Percentiles rank a stretch among this genome's conserved stretches.
Conservation (phyloP, 192 early-diverging fungal species). For the Coemansia sp. region DNA sequence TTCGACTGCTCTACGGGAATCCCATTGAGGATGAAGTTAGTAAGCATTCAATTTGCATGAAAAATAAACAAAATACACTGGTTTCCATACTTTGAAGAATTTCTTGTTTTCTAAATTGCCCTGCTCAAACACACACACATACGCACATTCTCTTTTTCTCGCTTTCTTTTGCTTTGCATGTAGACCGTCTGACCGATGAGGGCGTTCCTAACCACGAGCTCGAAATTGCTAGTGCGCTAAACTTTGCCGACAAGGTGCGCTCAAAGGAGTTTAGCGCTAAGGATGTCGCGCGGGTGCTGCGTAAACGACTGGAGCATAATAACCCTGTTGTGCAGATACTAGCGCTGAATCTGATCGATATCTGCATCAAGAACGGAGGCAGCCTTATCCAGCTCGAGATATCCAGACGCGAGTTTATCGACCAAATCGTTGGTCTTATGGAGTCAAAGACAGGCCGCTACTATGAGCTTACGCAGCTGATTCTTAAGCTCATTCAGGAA, state of each 20-base stretch:
- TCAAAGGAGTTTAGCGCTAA: slow-evolving; percentile 79
- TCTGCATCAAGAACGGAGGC: slow-evolving; percentile 95
- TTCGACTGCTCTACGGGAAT: slow-evolving; percentile 52
- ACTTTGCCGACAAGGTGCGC: slow-evolving; percentile 93
- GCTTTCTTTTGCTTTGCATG: slow-evolving; percentile 6
- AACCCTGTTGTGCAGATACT: slow-evolving; percentile 96
- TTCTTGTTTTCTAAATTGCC: too few species aligned
- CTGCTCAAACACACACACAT: neutral
- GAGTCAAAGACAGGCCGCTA: slow-evolving; percentile 62
- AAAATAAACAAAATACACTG: neutral
- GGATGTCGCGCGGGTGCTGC: slow-evolving; percentile 73
- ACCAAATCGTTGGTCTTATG: slow-evolving; percentile 70
- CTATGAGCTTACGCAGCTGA: slow-evolving; percentile 74
- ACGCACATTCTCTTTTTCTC: neutral
- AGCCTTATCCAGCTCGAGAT: slow-evolving; percentile 82
- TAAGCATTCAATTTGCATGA: slow-evolving; percentile 23
- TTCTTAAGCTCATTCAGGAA: slow-evolving; percentile 79
- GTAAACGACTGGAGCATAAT: slow-evolving; percentile 76
- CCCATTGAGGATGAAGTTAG: slow-evolving; percentile 56
- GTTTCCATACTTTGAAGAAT: too few species aligned
- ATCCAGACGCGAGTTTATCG: slow-evolving; percentile 87
- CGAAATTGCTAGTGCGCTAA: slow-evolving; percentile 79
- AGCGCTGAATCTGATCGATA: slow-evolving; percentile 85
- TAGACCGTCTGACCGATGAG: slow-evolving; percentile 88
- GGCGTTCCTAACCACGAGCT: slow-evolving; percentile 83